Evolutionary conservation across 495 filamentous ascomycete genomes (phyloP).

Genomic region (Penicillium parvum): DNA sequence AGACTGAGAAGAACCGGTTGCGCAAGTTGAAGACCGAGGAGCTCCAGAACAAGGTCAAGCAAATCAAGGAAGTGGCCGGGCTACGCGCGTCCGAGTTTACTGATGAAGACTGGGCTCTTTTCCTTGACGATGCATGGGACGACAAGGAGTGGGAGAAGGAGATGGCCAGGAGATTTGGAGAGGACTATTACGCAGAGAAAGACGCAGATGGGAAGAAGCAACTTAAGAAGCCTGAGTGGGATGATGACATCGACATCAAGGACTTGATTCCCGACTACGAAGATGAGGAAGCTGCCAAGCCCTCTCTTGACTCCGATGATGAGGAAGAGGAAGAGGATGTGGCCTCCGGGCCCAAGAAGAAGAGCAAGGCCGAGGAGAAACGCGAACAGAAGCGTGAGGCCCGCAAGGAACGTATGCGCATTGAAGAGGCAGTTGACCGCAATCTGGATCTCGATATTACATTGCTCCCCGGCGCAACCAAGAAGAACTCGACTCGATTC

Average conservation of each 20-base stretch:
- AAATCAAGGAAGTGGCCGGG: constrained; percentile 85
- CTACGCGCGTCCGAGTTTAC: constrained; percentile 59
- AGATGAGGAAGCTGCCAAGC: constrained; percentile 51
- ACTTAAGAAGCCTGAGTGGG: constrained; percentile 89
- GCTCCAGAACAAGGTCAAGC: constrained; percentile 71
- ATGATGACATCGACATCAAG: constrained; percentile 94
- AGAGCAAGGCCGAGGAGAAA: constrained; percentile 62
- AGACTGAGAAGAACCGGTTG: constrained; percentile 77
- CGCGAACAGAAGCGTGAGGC: constrained; percentile 68
- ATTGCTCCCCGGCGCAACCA: constrained; percentile 50
- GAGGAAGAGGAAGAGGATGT: constrained; percentile 49
- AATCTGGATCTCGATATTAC: constrained; percentile 68
- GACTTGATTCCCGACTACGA: constrained; percentile 86
- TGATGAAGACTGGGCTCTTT: constrained; percentile 70
- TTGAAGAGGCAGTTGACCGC: constrained; percentile 83
- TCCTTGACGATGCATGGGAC: constrained; percentile 83
- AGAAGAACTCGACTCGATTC: constrained; percentile 58
- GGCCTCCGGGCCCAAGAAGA: constrained; percentile 43
- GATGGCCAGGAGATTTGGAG: constrained; percentile 81
- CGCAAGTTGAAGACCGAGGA: constrained; percentile 86
- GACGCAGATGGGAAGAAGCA: constrained; percentile 54
- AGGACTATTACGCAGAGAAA: constrained; percentile 75
- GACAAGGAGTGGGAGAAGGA: constrained; percentile 82
- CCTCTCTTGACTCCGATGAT: constrained; percentile 50
- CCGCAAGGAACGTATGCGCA: constrained; percentile 71